Evolutionary conservation across 352 stramenopile genomes (phyloP).

Genomic region (Phytophthora crassamura): DNA sequence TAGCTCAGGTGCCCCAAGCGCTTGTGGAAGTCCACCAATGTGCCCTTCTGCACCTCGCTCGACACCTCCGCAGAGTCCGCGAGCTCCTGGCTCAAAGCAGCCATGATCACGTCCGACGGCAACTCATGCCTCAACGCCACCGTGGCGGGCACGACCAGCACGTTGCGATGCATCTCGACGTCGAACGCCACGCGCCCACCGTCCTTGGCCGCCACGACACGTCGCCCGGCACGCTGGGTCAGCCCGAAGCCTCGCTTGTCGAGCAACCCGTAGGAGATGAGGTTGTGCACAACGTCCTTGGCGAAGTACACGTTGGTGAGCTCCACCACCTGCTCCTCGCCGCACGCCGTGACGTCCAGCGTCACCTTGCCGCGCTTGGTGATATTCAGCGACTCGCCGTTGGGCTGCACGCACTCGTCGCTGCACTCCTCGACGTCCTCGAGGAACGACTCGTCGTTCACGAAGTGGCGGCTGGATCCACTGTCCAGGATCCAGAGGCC

Average conservation of each 20-base stretch:
- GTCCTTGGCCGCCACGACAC: not conserved
- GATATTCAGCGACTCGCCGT: not conserved
- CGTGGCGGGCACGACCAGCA: not conserved
- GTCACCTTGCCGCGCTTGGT: not conserved
- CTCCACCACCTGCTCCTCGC: not conserved
- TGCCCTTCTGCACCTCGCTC: not conserved
- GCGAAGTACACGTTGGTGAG: not conserved
- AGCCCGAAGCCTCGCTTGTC: not conserved
- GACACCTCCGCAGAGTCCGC: not conserved
- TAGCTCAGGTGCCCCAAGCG: not conserved
- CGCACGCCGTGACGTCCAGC: not conserved
- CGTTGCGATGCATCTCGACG: not conserved
- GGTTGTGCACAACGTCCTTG: not conserved
- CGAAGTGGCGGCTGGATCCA: not conserved
- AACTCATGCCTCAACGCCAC: not conserved
- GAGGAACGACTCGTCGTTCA: not conserved
- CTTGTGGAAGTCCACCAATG: not conserved
- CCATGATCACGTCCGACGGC: not conserved
- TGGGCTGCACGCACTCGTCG: not conserved
- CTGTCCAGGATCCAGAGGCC: not conserved
- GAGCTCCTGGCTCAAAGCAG: not conserved
- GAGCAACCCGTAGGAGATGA: not conserved
- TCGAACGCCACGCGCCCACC: not conserved
- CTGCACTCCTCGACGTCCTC: not conserved
- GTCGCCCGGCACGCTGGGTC: not conserved